These are phyloP conservation scores for Eucalyptus regnans DNA, from an alignment of 345 rosid species.

Conservation along the genomic window DNA sequence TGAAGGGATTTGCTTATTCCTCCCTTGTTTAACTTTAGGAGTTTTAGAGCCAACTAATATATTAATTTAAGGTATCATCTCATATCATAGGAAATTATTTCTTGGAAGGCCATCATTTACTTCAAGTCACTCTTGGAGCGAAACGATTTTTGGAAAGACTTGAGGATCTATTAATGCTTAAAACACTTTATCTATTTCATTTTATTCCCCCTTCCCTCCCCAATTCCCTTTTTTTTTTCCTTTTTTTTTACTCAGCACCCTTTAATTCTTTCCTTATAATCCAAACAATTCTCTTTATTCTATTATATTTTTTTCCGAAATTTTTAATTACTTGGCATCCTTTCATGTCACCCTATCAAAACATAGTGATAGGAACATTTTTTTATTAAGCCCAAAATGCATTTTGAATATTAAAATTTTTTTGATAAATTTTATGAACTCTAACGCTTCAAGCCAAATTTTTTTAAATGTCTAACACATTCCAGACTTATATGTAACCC, in stretches of 20 bases:
- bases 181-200: background rate
- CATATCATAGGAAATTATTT: background rate
- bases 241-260: background rate
- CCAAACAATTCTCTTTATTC: background rate
- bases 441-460: background rate
- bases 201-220: background rate
- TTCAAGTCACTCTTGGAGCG: background rate
- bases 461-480: background rate
- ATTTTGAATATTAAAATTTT: background rate
- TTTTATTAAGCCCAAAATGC: background rate
- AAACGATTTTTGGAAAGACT: background rate
- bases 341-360: background rate
- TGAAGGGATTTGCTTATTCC: background rate
- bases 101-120: background rate
- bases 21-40: background rate
- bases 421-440: background rate
- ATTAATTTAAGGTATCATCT: background rate
- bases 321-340: background rate
- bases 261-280: background rate
- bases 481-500: background rate
- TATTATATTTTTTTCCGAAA: background rate
- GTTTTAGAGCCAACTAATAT: background rate
- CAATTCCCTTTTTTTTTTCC: background rate
- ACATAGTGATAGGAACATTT: background rate
- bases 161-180: background rate